Evolutionary conservation across 352 stramenopile genomes (phyloP).

Genomic region (Globisporangium recalcitrans): DNA sequence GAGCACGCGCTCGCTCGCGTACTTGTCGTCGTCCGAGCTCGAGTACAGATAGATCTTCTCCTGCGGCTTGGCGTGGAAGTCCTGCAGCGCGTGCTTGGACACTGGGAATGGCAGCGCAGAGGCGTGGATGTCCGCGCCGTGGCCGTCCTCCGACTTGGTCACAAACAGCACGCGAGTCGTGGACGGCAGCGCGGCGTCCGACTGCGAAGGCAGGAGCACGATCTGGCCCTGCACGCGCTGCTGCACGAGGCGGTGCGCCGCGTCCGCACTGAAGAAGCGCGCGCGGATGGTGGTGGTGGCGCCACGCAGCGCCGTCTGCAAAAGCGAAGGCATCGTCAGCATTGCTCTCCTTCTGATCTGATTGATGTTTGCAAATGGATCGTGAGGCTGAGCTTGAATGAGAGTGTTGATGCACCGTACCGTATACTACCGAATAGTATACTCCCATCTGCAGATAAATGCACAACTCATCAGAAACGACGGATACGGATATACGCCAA

Average conservation of each 20-base stretch:
- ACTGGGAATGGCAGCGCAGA: slow-evolving; percentile 58
- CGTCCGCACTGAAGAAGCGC: slow-evolving; percentile 39
- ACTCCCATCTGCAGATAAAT: no score
- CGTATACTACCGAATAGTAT: no score
- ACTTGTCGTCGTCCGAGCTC: slow-evolving; percentile 27
- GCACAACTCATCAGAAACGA: no score
- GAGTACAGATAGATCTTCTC: slow-evolving; percentile 76
- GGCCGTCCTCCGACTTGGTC: slow-evolving; percentile 16
- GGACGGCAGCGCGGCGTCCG: slow-evolving; percentile 9
- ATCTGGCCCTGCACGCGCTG: slow-evolving; percentile 54
- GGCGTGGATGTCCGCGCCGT: slow-evolving; percentile 21
- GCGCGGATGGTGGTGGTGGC: not conserved
- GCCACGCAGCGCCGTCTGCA: slow-evolving; percentile 9
- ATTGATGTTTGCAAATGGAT: slow-evolving; percentile 4
- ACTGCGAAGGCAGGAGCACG: slow-evolving; percentile 22
- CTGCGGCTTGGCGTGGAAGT: slow-evolving; percentile 63
- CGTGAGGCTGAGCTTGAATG: not conserved
- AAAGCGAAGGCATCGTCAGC: slow-evolving; percentile 4
- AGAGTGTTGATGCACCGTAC: no score
- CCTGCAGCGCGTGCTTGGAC: slow-evolving; percentile 48
- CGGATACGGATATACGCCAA: no score
- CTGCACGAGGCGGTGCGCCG: slow-evolving; percentile 55
- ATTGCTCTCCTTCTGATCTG: slow-evolving; percentile 3
- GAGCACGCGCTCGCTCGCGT: slow-evolving; percentile 49
- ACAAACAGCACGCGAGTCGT: slow-evolving; percentile 58